A percentile compares a stretch with the other conserved stretches of the same genome.
phyloP scores from a whole-genome alignment of 1,284 basidiomycete species.

The Puccinia novopanici region DNA sequence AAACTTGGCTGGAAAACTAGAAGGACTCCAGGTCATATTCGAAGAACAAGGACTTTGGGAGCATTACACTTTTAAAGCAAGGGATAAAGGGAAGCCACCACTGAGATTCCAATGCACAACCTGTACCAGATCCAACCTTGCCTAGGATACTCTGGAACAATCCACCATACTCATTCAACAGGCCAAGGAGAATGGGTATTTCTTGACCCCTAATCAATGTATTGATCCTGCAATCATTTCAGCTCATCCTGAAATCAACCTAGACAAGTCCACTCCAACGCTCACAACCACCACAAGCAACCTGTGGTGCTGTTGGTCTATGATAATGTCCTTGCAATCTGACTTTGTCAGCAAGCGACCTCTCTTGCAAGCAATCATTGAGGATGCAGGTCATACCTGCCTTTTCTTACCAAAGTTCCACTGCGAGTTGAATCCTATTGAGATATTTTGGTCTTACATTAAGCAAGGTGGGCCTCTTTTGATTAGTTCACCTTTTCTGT shows the following conservation, averaged over 20 bases:
- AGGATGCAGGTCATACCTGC: too few species aligned
- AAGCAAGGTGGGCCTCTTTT: too few species aligned
- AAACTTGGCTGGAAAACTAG: slow-evolving; percentile 1
- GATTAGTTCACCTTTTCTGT: too few species aligned
- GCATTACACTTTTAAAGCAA: too few species aligned
- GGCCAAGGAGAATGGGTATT: not conserved
- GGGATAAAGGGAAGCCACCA: too few species aligned
- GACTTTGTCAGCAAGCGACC: not conserved
- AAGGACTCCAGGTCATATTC: slow-evolving; percentile 9
- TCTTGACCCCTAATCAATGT: not conserved
- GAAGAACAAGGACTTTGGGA: too few species aligned
- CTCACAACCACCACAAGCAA: too few species aligned
- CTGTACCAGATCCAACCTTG: not conserved
- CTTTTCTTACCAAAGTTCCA: too few species aligned
- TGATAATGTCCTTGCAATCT: not conserved
- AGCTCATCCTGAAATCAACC: not conserved
- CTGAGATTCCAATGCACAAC: not conserved
- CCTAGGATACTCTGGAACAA: not conserved
- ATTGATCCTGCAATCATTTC: not conserved
- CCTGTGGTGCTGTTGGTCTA: too few species aligned
- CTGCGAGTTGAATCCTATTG: too few species aligned
- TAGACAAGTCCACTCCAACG: not conserved
- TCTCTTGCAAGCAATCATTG: not conserved
- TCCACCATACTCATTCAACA: not conserved
- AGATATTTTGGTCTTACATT: too few species aligned